Conservation (phyloP, 2,329 filamentous ascomycete genomes). For the Claviceps capensis region DNA sequence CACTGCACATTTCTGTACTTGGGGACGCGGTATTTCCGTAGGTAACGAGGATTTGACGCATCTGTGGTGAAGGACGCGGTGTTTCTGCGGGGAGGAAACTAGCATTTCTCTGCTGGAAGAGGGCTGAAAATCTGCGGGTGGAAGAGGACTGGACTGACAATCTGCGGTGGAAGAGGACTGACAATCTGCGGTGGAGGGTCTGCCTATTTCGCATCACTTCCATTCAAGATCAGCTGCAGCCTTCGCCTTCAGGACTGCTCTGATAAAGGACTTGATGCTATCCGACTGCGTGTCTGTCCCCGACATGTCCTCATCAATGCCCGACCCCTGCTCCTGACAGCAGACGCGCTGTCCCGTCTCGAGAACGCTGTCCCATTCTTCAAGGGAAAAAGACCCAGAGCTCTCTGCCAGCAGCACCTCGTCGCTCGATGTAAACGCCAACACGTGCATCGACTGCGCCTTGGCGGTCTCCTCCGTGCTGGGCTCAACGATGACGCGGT, state of each 20-base stretch:
- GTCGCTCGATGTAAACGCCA: slow-evolving; percentile 64
- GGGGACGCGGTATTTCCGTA: too few relatives aligned
- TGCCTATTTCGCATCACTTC: slow-evolving; percentile 28
- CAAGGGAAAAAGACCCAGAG: slow-evolving; percentile 61
- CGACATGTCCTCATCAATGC: slow-evolving; percentile 29
- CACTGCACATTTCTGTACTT: too few relatives aligned
- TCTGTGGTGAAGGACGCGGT: too few relatives aligned
- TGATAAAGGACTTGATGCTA: slow-evolving; percentile 45
- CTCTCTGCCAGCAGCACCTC: slow-evolving; percentile 70
- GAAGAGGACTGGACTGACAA: background rate
- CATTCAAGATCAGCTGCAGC: slow-evolving; percentile 40
- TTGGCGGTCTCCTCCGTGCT: slow-evolving; percentile 45
- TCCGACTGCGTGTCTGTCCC: slow-evolving; percentile 29
- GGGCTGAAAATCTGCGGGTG: background rate
- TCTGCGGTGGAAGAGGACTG: background rate
- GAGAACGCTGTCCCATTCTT: slow-evolving; percentile 61
- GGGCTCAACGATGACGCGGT: slow-evolving; percentile 42
- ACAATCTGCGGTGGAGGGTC: background rate
- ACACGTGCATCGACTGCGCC: slow-evolving; percentile 64
- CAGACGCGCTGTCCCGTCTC: slow-evolving; percentile 54
- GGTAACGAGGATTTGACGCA: too few relatives aligned
- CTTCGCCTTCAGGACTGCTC: slow-evolving; percentile 45
- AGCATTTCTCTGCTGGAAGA: background rate
- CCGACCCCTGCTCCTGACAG: slow-evolving; percentile 28
- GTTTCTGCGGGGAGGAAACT: too few relatives aligned